Conservation (phyloP, 371 early-diverging fungal species). For the Mortierella polycephala region DNA sequence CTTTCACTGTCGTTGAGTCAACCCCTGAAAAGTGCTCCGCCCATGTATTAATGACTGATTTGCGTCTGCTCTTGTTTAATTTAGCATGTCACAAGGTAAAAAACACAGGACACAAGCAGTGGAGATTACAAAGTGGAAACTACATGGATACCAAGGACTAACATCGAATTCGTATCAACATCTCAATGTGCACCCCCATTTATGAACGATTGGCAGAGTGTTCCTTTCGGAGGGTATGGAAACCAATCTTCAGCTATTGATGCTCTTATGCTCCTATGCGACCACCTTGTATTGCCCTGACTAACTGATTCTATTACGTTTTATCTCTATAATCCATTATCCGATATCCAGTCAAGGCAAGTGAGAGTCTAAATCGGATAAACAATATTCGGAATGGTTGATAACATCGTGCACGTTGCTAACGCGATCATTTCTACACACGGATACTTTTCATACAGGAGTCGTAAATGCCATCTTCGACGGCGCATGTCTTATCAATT, state of each 20-base stretch:
- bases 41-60: background rate
- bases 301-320: background rate
- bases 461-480: slow-evolving; percentile 50
- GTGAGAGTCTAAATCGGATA: background rate
- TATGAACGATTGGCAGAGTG: slow-evolving; percentile 21
- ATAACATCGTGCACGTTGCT: background rate
- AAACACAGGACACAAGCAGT: too few species aligned
- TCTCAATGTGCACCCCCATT: background rate
- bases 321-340: background rate
- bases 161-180: background rate
- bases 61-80: background rate
- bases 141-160: background rate
- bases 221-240: slow-evolving; percentile 52
- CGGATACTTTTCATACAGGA: slow-evolving; percentile 7
- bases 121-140: too few species aligned
- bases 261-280: background rate
- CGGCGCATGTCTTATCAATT: slow-evolving; percentile 45
- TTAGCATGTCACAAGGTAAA: slow-evolving; percentile 53
- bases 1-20: too few species aligned
- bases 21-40: too few species aligned
- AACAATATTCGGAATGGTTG: background rate
- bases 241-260: background rate
- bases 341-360: slow-evolving; percentile 6
- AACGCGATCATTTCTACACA: background rate
- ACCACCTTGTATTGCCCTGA: background rate